A percentile compares a stretch with the other conserved stretches of the same genome.
phyloP scores from a whole-genome alignment of 345 rosid species.

The Eucalyptus erythrocorys region DNA sequence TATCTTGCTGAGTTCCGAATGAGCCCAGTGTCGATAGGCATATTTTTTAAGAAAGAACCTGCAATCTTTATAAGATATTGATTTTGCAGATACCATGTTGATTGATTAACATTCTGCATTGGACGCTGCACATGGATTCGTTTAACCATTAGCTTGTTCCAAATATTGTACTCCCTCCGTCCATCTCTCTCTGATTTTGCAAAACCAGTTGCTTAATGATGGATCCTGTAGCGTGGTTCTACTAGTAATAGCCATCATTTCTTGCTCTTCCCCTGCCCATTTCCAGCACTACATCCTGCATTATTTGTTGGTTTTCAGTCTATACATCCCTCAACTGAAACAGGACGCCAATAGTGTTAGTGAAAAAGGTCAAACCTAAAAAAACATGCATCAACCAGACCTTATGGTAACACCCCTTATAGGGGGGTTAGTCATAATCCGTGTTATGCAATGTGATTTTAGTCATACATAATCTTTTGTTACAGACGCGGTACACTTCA shows the following conservation, averaged over 20 bases:
- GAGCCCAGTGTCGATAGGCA: not conserved
- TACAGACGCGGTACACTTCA: not conserved
- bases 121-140: not conserved
- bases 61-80: not conserved
- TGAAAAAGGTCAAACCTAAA: not conserved
- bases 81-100: not conserved
- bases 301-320: not conserved
- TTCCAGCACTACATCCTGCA: not conserved
- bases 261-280: not conserved
- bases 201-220: not conserved
- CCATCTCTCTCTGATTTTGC: not conserved
- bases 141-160: not conserved
- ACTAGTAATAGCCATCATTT: not conserved
- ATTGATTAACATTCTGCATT: not conserved
- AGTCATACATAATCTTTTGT: not conserved
- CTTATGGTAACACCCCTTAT: not conserved
- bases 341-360: not conserved
- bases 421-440: not conserved
- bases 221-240: not conserved
- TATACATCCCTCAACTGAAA: not conserved
- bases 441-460: not conserved
- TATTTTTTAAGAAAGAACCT: not conserved
- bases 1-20: not conserved
- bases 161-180: not conserved
- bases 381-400: not conserved